Base-by-base conservation (phyloP, 306 rosid species). In the Quercus suber region DNA sequence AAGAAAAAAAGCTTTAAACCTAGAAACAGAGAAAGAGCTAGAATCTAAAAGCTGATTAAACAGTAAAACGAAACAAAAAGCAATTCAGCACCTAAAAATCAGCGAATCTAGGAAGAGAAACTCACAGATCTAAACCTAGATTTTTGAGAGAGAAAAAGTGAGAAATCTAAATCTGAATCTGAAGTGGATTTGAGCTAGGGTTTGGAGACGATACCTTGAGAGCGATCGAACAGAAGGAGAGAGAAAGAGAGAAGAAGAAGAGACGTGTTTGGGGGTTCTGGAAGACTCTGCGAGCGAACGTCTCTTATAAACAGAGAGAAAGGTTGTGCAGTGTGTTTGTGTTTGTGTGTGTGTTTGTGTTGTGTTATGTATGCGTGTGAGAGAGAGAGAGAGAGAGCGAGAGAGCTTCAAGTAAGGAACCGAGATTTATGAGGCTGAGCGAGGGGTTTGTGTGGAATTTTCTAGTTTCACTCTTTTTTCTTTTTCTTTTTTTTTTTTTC, bases 71-170 rank as follows among this genome's bases (percentile, higher is more conserved):
- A 49, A 49, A 41, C 13, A 21, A 8, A 27, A 9, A 49, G 20
- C 13, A 14, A 80, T 82, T 65, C 57, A 6, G 6, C 10, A 17
- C 9, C 52, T 4, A 15, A 43, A 83, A 78, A n/a, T 41, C 84
- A 27, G 9, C 19, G 55, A 82, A 89, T 41, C 80, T n/a, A 69
- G 6, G 6, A 79, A n/a, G 13, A n/a, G 27, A 51, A 76, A 41
- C 7, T 17, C 56, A 11, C 92, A 91, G 96, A 91, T 91, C 97
- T 89, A 83, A 30, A 56, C 57, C 5, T 19, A 12, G 1, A 12
- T 23, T 27, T 33, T 27, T 33, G 19, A 1, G 4, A 11, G 8
- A 65, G 18, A 61, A 5, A 33, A 37, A 81, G 57, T 45, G 30
- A 31, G 43, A 52, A 78, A 75, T 14, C 19, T 33, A 52, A 78